Conservation (phyloP, 169 alveolate genomes). For the Eimeria nieschulzi region DNA sequence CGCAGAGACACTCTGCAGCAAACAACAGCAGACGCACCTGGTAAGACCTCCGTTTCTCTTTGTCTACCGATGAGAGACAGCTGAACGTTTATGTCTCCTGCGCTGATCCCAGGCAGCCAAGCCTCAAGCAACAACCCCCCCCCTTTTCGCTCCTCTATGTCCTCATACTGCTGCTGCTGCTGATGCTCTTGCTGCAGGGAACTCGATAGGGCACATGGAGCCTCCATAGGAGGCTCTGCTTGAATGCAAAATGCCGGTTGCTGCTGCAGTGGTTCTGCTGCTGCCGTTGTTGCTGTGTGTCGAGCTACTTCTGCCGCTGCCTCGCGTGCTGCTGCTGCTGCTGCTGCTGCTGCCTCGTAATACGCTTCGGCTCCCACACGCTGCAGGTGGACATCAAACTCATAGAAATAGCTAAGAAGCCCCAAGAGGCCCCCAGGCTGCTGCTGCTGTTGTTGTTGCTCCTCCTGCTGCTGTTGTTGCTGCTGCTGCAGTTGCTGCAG, state of each 20-base stretch:
- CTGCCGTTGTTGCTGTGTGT: neutral
- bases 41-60: neutral
- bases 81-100: conserved; percentile 8
- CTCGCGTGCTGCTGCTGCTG: neutral
- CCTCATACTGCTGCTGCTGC: neutral
- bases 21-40: too few relatives aligned
- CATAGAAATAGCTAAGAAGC: neutral
- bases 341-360: conserved; percentile 1
- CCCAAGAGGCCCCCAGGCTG: conserved; percentile 16
- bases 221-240: neutral
- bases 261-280: neutral
- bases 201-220: neutral
- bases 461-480: neutral
- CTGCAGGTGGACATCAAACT: conserved; percentile 16
- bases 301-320: neutral
- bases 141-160: neutral
- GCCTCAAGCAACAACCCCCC: conserved; percentile 32
- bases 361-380: neutral
- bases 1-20: too few relatives aligned
- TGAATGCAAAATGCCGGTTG: neutral
- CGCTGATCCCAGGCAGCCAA: conserved; percentile 45
- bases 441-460: conserved; percentile 1
- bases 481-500: conserved; percentile 6
- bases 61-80: conserved; percentile 24
- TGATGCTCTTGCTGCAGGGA: neutral